These are phyloP conservation scores for Persicaria tinctoria DNA, from an alignment of 148 eudicot species.

Conservation along the genomic window DNA sequence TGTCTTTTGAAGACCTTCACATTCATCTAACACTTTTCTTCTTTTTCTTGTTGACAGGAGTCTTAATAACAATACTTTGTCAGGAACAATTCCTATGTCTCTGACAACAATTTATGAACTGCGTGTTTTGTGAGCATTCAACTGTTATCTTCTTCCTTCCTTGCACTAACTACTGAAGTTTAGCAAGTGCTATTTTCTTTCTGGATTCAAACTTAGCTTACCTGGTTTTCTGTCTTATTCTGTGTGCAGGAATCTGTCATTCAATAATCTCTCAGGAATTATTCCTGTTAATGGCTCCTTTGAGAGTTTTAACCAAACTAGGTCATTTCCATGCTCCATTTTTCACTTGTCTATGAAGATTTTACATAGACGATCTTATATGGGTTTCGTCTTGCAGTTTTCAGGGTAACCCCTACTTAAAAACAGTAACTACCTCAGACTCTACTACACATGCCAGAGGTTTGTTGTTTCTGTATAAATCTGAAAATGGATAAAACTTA, in stretches of 20 bases:
- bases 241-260: slow-evolving; percentile 63
- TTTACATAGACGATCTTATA: background rate
- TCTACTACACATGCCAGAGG: background rate
- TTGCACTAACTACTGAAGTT: background rate
- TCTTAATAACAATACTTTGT: slow-evolving; percentile 67
- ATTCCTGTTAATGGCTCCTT: slow-evolving; percentile 79
- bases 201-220: no score
- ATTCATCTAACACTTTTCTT: no score
- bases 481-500: background rate
- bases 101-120: slow-evolving; percentile 41
- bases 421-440: background rate
- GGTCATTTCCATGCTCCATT: slow-evolving; percentile 33
- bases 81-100: slow-evolving; percentile 47
- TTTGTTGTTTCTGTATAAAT: background rate
- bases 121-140: slow-evolving; percentile 66
- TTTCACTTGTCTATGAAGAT: background rate
- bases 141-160: background rate
- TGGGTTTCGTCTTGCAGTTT: slow-evolving; percentile 42
- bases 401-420: slow-evolving; percentile 32
- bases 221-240: background rate
- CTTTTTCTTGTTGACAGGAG: slow-evolving; percentile 25
- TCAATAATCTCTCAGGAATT: slow-evolving; percentile 44
- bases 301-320: slow-evolving; percentile 60
- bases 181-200: background rate
- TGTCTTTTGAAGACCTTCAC: no score